Base-by-base conservation (phyloP, 768 basidiomycete genomes). In the Russula virescens region DNA sequence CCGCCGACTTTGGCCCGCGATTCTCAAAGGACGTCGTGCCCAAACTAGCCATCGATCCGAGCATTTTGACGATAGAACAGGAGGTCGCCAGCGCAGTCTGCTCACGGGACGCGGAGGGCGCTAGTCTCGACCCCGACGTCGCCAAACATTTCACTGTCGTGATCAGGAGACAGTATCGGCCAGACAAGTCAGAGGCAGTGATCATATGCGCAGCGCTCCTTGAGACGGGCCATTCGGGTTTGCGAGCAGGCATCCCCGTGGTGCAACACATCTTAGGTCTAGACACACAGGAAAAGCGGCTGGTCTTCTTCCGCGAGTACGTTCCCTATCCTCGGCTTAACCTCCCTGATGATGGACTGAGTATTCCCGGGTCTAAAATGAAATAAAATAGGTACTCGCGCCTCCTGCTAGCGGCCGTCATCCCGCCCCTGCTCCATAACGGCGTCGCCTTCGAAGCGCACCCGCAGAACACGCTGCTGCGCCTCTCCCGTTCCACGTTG, bases 391-490 rank as follows among this genome's bases (percentile, higher is more conserved):
- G 83, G 54, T 85, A 83, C 61, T 73, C 83, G 51, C 73, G 76
- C 28, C 70, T 82, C n/a, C 78, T 80, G 5, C 79, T 81, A 54
- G 74, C 76, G 35, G 83, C 81, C 2, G 71, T 85, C 19, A 71
- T 84, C 58, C 83, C 83, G 13, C 76, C 81, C 5, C 69, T 83
- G 43, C 71, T 85, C 16, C 60, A 78, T 46, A 82, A 85, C 54
- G 83, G 83, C 5, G 79, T 83, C n/a, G 79, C 80, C 8, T 83
- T 85, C 55, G 83, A 85, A 71, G 83, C 82, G 11, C 83, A 85
- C 69, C 81, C 82, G 1, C 83, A 85, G 63, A 85, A 84, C 67
- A 75, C 80, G 19, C 77, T 83, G 8, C 75, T 77, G 42, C 80
- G 82, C 23, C 77, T 82, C 58, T 75, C 81, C 61, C 63, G 69